phyloP scores from a whole-genome alignment of 805 yeast species.

The Cephaloascus albidus region DNA sequence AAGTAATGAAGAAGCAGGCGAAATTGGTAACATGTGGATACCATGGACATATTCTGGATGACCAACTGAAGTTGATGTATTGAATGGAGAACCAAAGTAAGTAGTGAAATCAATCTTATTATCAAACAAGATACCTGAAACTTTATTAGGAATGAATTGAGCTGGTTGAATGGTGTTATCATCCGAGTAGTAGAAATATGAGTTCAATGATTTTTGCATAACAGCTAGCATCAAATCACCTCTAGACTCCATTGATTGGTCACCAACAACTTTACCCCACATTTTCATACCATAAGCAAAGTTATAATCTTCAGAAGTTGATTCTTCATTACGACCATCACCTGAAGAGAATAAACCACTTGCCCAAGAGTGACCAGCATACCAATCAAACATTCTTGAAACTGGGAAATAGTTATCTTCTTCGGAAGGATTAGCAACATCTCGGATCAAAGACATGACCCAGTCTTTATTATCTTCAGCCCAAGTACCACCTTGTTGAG shows the following conservation, averaged over 20 bases:
- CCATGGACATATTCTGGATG: conserved; percentile 62
- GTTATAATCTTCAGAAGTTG: conserved; percentile 63
- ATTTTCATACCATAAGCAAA: conserved; percentile 60
- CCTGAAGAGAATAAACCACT: conserved; percentile 52
- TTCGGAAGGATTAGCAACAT: conserved; percentile 53
- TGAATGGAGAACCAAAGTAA: conserved; percentile 42
- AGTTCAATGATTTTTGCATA: conserved; percentile 42
- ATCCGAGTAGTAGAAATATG: conserved; percentile 41
- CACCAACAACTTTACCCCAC: conserved; percentile 56
- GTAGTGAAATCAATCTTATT: conserved; percentile 68
- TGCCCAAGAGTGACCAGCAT: conserved; percentile 69
- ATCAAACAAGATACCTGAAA: conserved; percentile 62
- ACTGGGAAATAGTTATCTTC: conserved; percentile 52
- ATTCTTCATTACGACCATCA: conserved; percentile 68
- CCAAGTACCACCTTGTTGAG: conserved; percentile 43
- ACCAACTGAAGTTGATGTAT: not conserved
- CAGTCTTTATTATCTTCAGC: conserved; percentile 35
- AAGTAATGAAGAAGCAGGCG: conserved; percentile 50
- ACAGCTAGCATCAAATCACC: conserved; percentile 53
- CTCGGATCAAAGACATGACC: conserved; percentile 55
- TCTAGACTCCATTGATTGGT: conserved; percentile 39
- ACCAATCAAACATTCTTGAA: conserved; percentile 63
- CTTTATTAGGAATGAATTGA: conserved; percentile 45
- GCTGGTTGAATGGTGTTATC: conserved; percentile 38
- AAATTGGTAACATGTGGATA: conserved; percentile 69